Evolutionary conservation across 768 basidiomycete genomes (phyloP).

Genomic region (Termitomyces sp.): DNA sequence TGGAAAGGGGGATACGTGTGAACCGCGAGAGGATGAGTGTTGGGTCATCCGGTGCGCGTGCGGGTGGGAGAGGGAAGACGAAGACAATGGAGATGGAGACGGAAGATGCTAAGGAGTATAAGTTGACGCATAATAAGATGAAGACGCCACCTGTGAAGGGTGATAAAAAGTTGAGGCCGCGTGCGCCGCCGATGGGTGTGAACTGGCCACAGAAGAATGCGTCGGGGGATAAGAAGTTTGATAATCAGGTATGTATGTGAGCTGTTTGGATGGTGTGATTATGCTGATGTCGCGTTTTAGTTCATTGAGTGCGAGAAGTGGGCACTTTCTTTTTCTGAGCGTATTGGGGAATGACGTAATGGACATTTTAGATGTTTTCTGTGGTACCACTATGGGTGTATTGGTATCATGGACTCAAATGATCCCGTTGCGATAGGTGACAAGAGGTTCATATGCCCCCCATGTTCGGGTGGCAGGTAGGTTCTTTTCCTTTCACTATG

Average conservation of each 20-base stretch:
- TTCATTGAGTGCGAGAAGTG: slow-evolving; percentile 12
- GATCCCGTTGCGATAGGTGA: slow-evolving; percentile 30
- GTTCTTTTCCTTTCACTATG: slow-evolving; percentile 10
- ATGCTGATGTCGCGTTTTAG: slow-evolving; percentile 14
- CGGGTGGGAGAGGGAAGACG: neutral
- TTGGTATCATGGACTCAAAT: slow-evolving; percentile 26
- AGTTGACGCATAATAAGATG: slow-evolving; percentile 2
- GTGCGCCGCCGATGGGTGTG: slow-evolving; percentile 1
- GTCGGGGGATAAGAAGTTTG: slow-evolving; percentile 20
- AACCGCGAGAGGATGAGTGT: neutral
- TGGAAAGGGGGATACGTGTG: neutral
- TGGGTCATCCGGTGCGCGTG: neutral
- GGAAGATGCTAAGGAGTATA: neutral
- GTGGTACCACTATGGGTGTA: slow-evolving; percentile 53
- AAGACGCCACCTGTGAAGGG: slow-evolving; percentile 2
- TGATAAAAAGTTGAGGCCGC: slow-evolving; percentile 7
- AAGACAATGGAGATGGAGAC: slow-evolving; percentile 10
- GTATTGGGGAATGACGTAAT: neutral
- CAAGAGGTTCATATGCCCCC: slow-evolving; percentile 34
- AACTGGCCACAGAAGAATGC: slow-evolving; percentile 22
- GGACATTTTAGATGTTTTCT: slow-evolving; percentile 25
- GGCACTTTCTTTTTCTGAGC: neutral
- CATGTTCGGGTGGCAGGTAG: slow-evolving; percentile 28
- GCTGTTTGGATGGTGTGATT: neutral
- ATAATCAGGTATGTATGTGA: slow-evolving; percentile 21